Evolutionary conservation across 371 early-diverging fungal genomes (phyloP), one percentile per base, ranked within the genome.

Genomic region (Capniomyces stellatus): DNA sequence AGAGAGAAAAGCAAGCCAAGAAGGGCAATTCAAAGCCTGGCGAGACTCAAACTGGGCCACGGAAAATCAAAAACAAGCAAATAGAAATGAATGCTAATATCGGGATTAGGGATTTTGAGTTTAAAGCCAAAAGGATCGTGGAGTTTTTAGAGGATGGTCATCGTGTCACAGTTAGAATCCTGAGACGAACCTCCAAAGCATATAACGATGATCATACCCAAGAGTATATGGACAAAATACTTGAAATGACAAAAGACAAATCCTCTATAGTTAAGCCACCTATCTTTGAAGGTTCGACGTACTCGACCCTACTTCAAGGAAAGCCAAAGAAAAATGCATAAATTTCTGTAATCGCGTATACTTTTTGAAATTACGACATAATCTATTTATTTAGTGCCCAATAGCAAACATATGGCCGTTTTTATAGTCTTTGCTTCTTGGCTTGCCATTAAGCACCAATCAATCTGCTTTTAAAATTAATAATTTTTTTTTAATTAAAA

Each of bases 1-100:
- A 66, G 48, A 52, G 54, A 21, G 64, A 64, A 51, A 51, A 59
- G 35, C 39, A 43, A 42, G 56, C 61, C 15, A 54, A 47, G 42
- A 64, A 64, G 58, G 43, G 24, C 8, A 44, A 44, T 44, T 22
- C 27, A 4, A 27, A 22, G 46, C 12, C 8, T 6, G 48, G 10
- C 4, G 39, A 2, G 10, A 48, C 27, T 13, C 43, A 22, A 53
- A 35, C 13, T 43, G 42, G 35, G 49, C 47, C 0, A n/a, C 15
- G 6, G 44, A 46, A 39, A 28, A 31, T 13, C 53, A 1, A 61
- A 61, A 30, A 35, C 30, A 44, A 66, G 56, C n/a, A 42, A 1
- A 19, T 66, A 10, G 42, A 41, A 29, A 21, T 66, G 40, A 23
- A 35, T 1, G 52, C 49, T 21, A 51, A 24, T 13, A 64, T 66